Conservation (phyloP, 345 rosid species). For the Corchorus olitorius region DNA sequence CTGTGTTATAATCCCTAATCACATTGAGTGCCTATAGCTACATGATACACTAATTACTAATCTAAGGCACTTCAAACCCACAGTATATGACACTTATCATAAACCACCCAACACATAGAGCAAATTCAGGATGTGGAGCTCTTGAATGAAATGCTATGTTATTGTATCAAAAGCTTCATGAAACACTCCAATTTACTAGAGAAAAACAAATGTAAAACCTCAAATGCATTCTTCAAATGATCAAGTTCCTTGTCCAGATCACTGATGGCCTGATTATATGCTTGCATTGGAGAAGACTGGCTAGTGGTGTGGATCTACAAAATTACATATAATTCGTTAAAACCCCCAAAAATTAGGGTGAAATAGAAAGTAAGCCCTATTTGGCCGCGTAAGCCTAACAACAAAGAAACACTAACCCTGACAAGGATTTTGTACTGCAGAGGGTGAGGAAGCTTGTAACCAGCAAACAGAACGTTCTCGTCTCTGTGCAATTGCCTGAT, state of each 20-base stretch:
- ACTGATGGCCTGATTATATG: constrained; percentile 90
- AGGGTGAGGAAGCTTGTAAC: constrained; percentile 96
- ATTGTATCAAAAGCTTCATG: neutral
- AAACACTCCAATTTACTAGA: neutral
- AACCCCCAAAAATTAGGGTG: too few species aligned
- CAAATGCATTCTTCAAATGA: constrained; percentile 68
- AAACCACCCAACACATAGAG: too few species aligned
- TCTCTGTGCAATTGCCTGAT: constrained; percentile 92
- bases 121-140: too few species aligned
- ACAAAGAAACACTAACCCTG: constrained; percentile 51
- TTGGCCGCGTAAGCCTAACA: neutral
- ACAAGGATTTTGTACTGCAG: constrained; percentile 87
- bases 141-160: neutral
- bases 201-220: constrained; percentile 46
- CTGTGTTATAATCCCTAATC: neutral
- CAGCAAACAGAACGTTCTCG: constrained; percentile 89
- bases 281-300: constrained; percentile 99
- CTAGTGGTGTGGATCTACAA: constrained; percentile 84
- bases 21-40: neutral
- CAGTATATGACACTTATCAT: too few species aligned
- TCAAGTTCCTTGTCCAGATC: constrained; percentile 95
- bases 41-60: too few species aligned
- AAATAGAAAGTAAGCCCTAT: neutral
- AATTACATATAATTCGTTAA: neutral
- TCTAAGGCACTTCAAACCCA: too few species aligned